Evolutionary conservation across 208 protist genomes (phyloP), one percentile per base, ranked within the genome.

Genomic region (Porcisia deanei): DNA sequence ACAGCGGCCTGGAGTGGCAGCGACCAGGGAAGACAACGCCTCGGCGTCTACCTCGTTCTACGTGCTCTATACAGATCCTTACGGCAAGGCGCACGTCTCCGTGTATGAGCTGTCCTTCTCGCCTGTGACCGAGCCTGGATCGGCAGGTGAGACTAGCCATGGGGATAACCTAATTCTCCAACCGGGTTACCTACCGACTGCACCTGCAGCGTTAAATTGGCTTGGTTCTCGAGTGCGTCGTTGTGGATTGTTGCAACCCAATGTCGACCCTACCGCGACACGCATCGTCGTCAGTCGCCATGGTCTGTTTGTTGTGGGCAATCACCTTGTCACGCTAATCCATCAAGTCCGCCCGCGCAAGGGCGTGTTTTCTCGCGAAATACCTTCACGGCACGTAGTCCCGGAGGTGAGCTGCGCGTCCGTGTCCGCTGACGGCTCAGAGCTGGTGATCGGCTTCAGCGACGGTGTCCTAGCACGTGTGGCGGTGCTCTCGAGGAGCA

Each of bases 41-140:
- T 16, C 25, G 41, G 52, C 83, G 49, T 66, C 43, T 8, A 10
- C 30, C 34, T 69, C 76, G 2, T 63, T 95, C 1, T 90, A 86
- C 75, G 80, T 95, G 39, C 87, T 97, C 55, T 95, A 87, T 74
- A 75, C 83, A 14, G 93, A 97, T 73, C 79, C 66, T 1, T 86
- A 82, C 73, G 84, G 81, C 49, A 85, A 86, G 70, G 82, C 84
- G 25, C 90, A 97, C 78, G 82, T 97, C 0, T 89, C 91, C 10
- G 79, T 85, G 68, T 95, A 97, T 66, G 72, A 77, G 54, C 6
- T 81, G 34, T 18, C 61, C 20, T 39, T 52, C 1, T 41, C 18
- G 34, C 34, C 59, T 37, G 37, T 39, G 37, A n/a, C 54, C 3
- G 76, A 43, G 49, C n/a, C 25, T 6, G 71, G 76, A 16, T 22